Conservation (phyloP, 2,329 filamentous ascomycete genomes). For the Cladosporium sp. region DNA sequence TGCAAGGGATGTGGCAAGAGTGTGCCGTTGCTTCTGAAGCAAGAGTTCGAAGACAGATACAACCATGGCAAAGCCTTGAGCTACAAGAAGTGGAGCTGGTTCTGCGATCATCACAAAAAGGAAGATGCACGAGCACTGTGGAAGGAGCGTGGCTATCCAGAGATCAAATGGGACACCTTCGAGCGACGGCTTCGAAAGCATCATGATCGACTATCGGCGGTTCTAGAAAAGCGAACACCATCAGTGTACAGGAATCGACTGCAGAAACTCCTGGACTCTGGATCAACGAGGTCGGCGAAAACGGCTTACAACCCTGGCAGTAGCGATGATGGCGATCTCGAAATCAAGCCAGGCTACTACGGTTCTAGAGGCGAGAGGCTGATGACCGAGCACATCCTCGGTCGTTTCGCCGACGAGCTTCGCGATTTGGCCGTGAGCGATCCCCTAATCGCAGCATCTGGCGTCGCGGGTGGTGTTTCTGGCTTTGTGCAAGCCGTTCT, state of each 20-base stretch:
- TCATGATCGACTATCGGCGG: constrained; percentile 19
- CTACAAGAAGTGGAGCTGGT: constrained; percentile 30
- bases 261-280: constrained; percentile 20
- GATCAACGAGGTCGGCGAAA: constrained; percentile 17
- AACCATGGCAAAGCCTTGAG: constrained; percentile 21
- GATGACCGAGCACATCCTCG: constrained; percentile 33
- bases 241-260: constrained; percentile 26
- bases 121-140: constrained; percentile 26
- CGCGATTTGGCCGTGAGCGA: constrained; percentile 27
- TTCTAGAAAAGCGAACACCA: constrained; percentile 22
- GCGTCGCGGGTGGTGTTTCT: constrained; percentile 31
- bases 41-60: constrained; percentile 29
- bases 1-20: constrained; percentile 26
- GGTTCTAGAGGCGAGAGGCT: constrained; percentile 31
- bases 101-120: constrained; percentile 31
- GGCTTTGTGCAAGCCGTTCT: constrained; percentile 34
- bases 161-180: constrained; percentile 31
- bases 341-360: constrained; percentile 29
- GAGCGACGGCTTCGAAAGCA: constrained; percentile 24
- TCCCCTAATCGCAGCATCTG: constrained; percentile 27
- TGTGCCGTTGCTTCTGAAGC: constrained; percentile 20
- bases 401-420: constrained; percentile 24
- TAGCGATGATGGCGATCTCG: background rate
- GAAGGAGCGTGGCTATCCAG: constrained; percentile 29
- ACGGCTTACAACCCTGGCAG: background rate